Percentiles rank a stretch among this genome's conserved stretches.
Evolutionary conservation across 2,329 filamentous ascomycete species (phyloP).

Genomic region (Fusarium euwallaceae): DNA sequence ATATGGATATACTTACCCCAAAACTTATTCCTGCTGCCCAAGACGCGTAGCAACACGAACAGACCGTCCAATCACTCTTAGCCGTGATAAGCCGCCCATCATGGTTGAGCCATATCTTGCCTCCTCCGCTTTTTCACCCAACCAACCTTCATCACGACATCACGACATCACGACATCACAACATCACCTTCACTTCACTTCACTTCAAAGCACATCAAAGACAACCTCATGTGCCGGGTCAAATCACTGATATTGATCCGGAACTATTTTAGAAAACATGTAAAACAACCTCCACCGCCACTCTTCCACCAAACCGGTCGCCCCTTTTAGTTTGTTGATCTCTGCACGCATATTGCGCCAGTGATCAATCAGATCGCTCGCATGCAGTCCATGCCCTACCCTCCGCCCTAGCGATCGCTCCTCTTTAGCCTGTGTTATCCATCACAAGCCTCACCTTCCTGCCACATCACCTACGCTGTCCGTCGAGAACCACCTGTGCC

Average conservation of each 20-base stretch:
- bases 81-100: not conserved
- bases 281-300: conserved; percentile 51
- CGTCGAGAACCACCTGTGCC: not conserved
- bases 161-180: not conserved
- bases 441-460: not conserved
- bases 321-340: conserved; percentile 48
- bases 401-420: conserved; percentile 35
- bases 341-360: conserved; percentile 4
- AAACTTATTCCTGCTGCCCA: not conserved
- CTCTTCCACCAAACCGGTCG: conserved; percentile 52
- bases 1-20: not conserved
- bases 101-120: not conserved
- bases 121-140: not conserved
- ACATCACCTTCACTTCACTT: not conserved
- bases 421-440: not conserved
- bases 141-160: not conserved
- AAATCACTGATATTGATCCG: conserved; percentile 20
- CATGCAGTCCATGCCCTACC: conserved; percentile 30
- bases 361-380: conserved; percentile 28
- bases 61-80: not conserved
- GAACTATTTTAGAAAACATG: conserved; percentile 28
- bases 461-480: not conserved
- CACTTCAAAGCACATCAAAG: conserved; percentile 1
- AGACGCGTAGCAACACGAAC: not conserved
- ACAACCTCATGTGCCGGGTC: conserved; percentile 12